Evolutionary conservation across 768 basidiomycete species (phyloP), one percentile per base, ranked within the genome.

Genomic region (Aureoboletus auriporus): DNA sequence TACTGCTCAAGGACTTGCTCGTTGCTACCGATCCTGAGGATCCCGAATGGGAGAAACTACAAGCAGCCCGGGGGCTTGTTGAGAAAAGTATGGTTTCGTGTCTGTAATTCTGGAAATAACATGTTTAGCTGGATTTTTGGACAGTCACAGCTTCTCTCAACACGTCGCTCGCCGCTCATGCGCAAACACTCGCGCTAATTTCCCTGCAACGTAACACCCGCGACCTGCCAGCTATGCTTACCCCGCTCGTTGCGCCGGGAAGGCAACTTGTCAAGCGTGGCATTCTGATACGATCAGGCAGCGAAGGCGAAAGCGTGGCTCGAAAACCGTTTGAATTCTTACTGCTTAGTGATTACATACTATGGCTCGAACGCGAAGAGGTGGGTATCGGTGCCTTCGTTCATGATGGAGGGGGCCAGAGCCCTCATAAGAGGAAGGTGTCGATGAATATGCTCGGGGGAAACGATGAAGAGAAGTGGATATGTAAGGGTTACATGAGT

Each of bases 1-100:
- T 94, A 10, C 71, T 94, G 10, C 76, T 93, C 44, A 90, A 84
- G 65, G 91, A 94, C 61, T 74, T 93, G 33, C 80, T 90, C 31
- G 64, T 66, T n/a, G 79, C 80, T 50, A 89, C 85, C 13, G 75
- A 77, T 33, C 67, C 71, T 5, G 79, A 80, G 4, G 84, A 87
- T 51, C 72, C 76, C n/a, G 91, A 93, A 62, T 74, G 84, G 58
- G 69, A 69, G 4, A 78, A 78, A 27, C 71, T 93, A 23, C 75
- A 72, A 29, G 69, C 75, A 34, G 85, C 78, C 1, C 80, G 83
- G 54, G 70, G 71, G 0, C 75, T 90, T 11, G 84, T 91, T 2
- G 82, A 84, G 4, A 90, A 86, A 69, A 89, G 91, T 89, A 57
- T 23, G 76, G 53, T n/a, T 16, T 3, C 8, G 11, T 8, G 17